Evolutionary conservation across 1,284 basidiomycete genomes (phyloP), one percentile per base, ranked within the genome.

Genomic region (Tilletia walkeri): DNA sequence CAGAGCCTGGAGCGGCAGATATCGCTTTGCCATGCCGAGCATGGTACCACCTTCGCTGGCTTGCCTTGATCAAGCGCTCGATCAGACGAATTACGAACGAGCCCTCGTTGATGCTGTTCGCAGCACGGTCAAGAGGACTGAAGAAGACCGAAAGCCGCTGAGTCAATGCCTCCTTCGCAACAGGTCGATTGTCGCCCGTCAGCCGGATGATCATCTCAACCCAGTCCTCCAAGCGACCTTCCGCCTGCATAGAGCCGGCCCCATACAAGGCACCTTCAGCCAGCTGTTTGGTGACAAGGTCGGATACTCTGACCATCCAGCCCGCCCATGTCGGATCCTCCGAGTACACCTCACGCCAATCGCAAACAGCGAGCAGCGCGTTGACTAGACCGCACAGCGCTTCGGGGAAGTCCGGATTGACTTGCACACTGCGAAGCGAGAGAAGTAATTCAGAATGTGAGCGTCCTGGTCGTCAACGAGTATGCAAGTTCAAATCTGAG

Each of bases 341-440:
- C 5, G 67, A 7, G 39, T 79, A 77, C 45, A 79, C 80, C 24
- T 87, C 87, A 38, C 83, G 82, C 89, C 89, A 89, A 78, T 88
- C 86, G 76, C 88, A 89, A 4, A 89, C 83, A 0, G 88, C 86
- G 54, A 86, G 85, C 53, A 88, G 84, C 7, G 88, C 86, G 71
- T 87, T 88, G 61, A 85, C 86, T 5, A 89, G 79, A 4, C 88
- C 88, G 73, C 88, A 88, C 10, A 88, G 82, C 0, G 88, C 89
- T 73, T 89, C 89, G 1, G 88, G 85, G 48, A 89, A 87, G 38
- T 86, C 79, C 3, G 88, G 86, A 70, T 89, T 88, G n/a, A 85
- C 84, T 24, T 84, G 77, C 10, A 89, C 85, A 2, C 56, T 59
- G 56, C 14, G 16, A 18, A 53, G 20, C 16, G 50, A 53, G 24